Percentiles rank a stretch among this genome's conserved stretches.
These are phyloP conservation scores for Panicum virgatum DNA, from an alignment of 202 grass and related monocot species.

Conservation along the genomic window DNA sequence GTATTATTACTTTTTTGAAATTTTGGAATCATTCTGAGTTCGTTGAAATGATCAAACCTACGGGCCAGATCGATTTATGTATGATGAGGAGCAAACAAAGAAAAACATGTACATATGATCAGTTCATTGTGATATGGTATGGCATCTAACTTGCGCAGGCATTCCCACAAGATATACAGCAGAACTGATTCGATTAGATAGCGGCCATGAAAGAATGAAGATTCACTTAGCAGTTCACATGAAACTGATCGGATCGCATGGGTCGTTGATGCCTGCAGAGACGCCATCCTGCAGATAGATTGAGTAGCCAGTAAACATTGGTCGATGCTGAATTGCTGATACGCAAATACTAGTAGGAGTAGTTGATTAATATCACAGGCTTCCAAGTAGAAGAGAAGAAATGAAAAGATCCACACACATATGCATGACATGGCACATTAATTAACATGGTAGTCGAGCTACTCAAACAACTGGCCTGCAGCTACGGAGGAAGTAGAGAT, in stretches of 20 bases:
- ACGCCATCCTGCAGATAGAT: neutral
- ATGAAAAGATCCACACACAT: slow-evolving; percentile 38
- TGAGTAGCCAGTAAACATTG: neutral
- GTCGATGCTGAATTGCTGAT: slow-evolving; percentile 29
- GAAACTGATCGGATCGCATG: neutral
- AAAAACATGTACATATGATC: neutral
- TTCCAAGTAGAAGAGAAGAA: slow-evolving; percentile 23
- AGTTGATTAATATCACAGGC: slow-evolving; percentile 37
- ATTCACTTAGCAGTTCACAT: neutral
- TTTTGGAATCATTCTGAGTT: neutral
- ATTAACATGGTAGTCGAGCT: slow-evolving; percentile 43
- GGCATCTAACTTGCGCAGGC: neutral
- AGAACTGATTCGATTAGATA: neutral
- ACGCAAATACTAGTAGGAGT: slow-evolving; percentile 24
- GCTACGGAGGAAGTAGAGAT: slow-evolving; percentile 23
- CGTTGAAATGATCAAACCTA: neutral
- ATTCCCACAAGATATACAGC: neutral
- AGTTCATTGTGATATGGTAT: neutral
- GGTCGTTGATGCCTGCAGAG: neutral
- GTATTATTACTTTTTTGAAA: neutral
- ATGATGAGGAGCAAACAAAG: neutral
- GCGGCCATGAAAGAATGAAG: neutral
- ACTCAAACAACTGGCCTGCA: slow-evolving; percentile 16
- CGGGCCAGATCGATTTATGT: neutral
- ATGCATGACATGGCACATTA: slow-evolving; percentile 43